Base-by-base conservation (phyloP, 2,329 filamentous ascomycete genomes). In the Dactylellina drechsleri region DNA sequence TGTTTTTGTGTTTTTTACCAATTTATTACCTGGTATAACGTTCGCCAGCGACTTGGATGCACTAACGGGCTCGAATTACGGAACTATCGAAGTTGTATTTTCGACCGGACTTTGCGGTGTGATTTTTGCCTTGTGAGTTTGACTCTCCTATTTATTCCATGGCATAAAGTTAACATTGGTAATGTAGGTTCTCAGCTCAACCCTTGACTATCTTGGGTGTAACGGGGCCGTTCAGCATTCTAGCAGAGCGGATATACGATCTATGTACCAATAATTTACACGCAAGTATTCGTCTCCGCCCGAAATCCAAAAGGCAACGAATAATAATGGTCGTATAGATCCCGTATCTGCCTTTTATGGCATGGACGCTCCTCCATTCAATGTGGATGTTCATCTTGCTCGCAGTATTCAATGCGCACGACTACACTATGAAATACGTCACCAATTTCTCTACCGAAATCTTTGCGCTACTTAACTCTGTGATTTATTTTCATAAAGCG, bases 341-440 rank as follows among this genome's bases (percentile, higher is more conserved):
- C 59, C 83, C 86, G 18, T 90, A 89, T 79, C 82, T 90, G n/a
- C 85, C 86, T 0, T 86, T 90, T 79, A 90, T 90, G 87, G 87
- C 88, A 1, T 90, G 88, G 88, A 85, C 87, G 1, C 83, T 89
- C 41, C 88, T 90, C 60, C 88, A 90, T 79, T 84, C 88, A 5
- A 86, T 84, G 6, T 90, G 88, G 88, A 86, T 90, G 84, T 87
- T 89, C 79, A 86, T 86, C 77, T 81, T 90, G 2, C 83, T 90
- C 12, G 88, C 88, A 65, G 85, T 89, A 59, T 86, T 90, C 81
- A 90, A 90, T 80, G 88, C 88, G 2, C 88, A 90, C 79, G 88
- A 90, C 80, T 90, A 87, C 86, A 90, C 88, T 0, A 90, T 90
- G 88, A 84, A 86, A 78, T 90, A 90, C 80, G 88, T 90, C 57